Evolutionary conservation across 2,329 filamentous ascomycete species (phyloP), one percentile per base, ranked within the genome.

Genomic region (Hymenoscyphus linearis): DNA sequence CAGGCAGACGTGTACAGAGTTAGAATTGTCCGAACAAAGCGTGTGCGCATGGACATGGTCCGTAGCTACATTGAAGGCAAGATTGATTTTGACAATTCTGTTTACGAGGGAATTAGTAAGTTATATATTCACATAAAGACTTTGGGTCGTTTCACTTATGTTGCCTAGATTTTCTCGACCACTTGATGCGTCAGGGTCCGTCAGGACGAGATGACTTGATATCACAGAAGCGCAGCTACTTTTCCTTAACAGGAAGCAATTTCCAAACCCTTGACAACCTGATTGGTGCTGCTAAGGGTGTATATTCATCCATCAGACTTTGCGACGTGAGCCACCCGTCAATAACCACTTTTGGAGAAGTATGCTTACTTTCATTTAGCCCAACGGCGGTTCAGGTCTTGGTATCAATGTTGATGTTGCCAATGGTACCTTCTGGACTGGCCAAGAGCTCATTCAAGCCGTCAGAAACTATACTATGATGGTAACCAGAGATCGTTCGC

Each of bases 381-480:
- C 65, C 27, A 64, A 60, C 0, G 54, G 63, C 6, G 53, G 83
- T 35, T 82, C 84, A 27, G 85, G 84, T 9, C 80, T 98, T 5
- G 85, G 89, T 0, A 78, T 99, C 72, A 98, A 97, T 68, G 85
- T 96, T 12, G 93, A 99, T 70, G 89, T 96, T 34, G 88, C 93
- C 60, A 96, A 98, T 71, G 90, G 91, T 0, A 90, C 89, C 13
- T 99, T 99, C 77, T 98, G 90, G 88, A 81, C 78, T 40, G 62
- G 74, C 1, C 72, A 74, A 34, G 73, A 75, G 47, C 62, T 80
- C 14, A 67, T 69, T 16, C 66, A 71, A 22, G 69, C 74, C 57
- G 75, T 74, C 52, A 63, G 73, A 1, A 71, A 74, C 56, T 47
- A 22, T 47, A 22, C 18, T 6, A 60, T 70, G 13, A 67, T 67